Base-by-base conservation (phyloP, 345 rosid genomes). In the Gossypium arboreum region DNA sequence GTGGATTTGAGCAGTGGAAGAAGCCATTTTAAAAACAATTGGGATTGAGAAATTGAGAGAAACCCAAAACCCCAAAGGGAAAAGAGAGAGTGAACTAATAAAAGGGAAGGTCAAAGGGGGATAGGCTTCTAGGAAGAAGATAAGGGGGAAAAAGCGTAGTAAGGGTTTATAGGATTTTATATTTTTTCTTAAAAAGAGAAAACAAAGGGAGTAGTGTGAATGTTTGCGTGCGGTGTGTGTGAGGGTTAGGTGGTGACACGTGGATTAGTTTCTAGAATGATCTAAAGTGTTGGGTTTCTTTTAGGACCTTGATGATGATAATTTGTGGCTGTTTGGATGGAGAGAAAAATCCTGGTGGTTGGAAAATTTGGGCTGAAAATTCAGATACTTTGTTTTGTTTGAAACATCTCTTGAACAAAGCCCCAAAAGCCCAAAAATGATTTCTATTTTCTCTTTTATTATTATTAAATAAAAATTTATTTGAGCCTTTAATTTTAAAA, bases 1-100 rank as follows among this genome's bases (percentile, higher is more conserved):
- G 75, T 92, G 88, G 62, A 87, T 86, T 45, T 92, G 98, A 2
- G 97, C 94, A 7, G 97, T 67, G 44, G 93, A 87, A 0, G 88
- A 91, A 62, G 98, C 97, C 98, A 94, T 55, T 94, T 25, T 34
- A 12, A 2, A 20, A 6, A 9, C 22, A 16, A 16, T 0, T 2
- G 16, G 4, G 58, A 17, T 54, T n/a, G 9, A 18, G 59, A 8
- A 16, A 13, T 1, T 7, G 43, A 34, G 9, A 54, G 25, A 71
- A 71, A 22, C 72, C 75, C 63, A 71, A 56, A 17, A 4, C 20
- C 3, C 6, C 47, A 71, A 62, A 76, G 18, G 39, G 50, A 16
- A 50, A 44, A 20, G 44, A 39, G 66, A 34, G 55, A 2, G 47
- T 27, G 34, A 45, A 39, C 47, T 16, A 71, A 69, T 15, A 17